Percentiles rank a stretch among this genome's conserved stretches.
These are phyloP conservation scores for Cicer judaicum DNA, from an alignment of 306 rosid genomes.

Conservation along the genomic window DNA sequence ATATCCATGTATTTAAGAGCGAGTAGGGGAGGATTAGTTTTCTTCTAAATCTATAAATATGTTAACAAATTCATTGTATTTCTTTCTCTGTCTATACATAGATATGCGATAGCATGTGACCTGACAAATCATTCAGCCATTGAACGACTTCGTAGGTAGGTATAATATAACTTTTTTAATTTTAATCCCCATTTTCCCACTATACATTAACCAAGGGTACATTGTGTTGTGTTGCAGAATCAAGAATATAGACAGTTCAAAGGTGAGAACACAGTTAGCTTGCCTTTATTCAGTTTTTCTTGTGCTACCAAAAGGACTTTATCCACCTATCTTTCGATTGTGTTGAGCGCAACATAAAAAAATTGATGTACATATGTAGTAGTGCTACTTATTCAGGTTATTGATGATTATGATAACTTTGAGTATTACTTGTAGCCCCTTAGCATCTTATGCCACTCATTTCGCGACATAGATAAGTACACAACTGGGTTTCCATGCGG, in stretches of 20 bases:
- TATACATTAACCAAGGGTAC: slow-evolving; percentile 43
- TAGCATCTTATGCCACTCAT: slow-evolving; percentile 89
- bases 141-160: slow-evolving; percentile 90
- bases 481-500: slow-evolving; percentile 91
- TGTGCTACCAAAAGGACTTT: slow-evolving; percentile 25
- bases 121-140: slow-evolving; percentile 76
- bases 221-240: slow-evolving; percentile 70
- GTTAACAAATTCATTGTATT: background rate
- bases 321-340: background rate
- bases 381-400: slow-evolving; percentile 17
- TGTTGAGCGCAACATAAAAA: slow-evolving; percentile 19
- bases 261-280: slow-evolving; percentile 60
- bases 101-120: slow-evolving; percentile 91
- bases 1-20: too few species aligned
- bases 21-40: background rate
- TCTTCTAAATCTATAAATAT: background rate
- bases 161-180: slow-evolving; percentile 7
- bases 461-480: slow-evolving; percentile 84
- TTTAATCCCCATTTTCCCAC: background rate
- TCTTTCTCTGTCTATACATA: slow-evolving; percentile 39
- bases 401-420: slow-evolving; percentile 28
- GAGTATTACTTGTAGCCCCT: slow-evolving; percentile 69
- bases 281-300: slow-evolving; percentile 30
- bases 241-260: slow-evolving; percentile 77
- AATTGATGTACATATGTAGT: background rate